A percentile compares a stretch with the other conserved stretches of the same genome.
phyloP scores from a whole-genome alignment of 1,284 basidiomycete species.

The Sanghuangporus weigelae region DNA sequence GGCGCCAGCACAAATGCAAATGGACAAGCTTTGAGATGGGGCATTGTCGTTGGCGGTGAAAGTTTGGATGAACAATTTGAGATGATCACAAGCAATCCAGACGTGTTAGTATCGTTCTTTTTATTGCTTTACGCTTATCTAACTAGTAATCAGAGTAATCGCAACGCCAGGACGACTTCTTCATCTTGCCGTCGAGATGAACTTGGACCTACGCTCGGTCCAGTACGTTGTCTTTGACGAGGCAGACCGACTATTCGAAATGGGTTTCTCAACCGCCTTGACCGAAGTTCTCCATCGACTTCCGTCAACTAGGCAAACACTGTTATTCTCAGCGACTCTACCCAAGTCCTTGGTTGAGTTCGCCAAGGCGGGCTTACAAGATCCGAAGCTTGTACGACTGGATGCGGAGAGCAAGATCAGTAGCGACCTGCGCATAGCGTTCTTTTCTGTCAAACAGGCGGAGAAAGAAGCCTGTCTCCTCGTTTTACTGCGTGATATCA shows the following conservation, averaged over 20 bases:
- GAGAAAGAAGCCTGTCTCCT: constrained; percentile 96
- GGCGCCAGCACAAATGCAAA: constrained; percentile 49
- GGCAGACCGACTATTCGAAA: constrained; percentile 96
- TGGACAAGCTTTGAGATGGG: constrained; percentile 81
- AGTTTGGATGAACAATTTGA: constrained; percentile 95
- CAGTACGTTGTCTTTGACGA: constrained; percentile 97
- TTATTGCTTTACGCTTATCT: neutral
- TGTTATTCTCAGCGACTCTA: constrained; percentile 94
- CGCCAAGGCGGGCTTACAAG: constrained; percentile 91
- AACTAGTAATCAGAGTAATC: constrained; percentile 62
- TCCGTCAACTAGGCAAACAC: constrained; percentile 82
- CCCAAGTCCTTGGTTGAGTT: constrained; percentile 97
- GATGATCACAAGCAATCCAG: constrained; percentile 91
- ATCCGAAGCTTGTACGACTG: constrained; percentile 91
- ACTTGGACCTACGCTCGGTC: constrained; percentile 83
- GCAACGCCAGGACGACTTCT: constrained; percentile 97
- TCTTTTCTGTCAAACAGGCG: constrained; percentile 87
- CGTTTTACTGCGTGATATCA: constrained; percentile 80
- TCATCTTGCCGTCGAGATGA: constrained; percentile 97
- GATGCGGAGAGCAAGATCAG: constrained; percentile 97
- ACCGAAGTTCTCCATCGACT: constrained; percentile 89
- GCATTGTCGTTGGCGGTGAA: constrained; percentile 94
- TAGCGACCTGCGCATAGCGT: constrained; percentile 88
- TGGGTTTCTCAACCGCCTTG: constrained; percentile 93
- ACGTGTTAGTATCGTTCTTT: constrained; percentile 61